Conservation (phyloP, 2,329 filamentous ascomycete genomes). For the Trichoderma atrobrunneum region DNA sequence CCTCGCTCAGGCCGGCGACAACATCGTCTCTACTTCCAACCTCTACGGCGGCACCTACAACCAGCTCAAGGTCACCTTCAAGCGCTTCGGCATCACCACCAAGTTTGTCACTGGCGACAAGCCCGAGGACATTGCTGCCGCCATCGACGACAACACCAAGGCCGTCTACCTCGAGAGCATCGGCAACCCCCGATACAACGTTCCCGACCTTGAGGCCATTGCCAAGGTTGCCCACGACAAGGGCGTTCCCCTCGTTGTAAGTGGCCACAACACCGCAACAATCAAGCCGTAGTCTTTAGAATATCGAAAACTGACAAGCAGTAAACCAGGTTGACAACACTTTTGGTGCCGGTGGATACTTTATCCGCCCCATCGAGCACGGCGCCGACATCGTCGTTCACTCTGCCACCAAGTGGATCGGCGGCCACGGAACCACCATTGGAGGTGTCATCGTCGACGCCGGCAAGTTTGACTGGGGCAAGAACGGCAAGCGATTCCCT, state of each 20-base stretch:
- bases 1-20: slow-evolving; percentile 84
- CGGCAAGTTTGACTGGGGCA: slow-evolving; percentile 93
- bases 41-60: slow-evolving; percentile 96
- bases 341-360: slow-evolving; percentile 90
- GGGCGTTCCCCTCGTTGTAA: slow-evolving; percentile 63
- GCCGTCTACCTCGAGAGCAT: slow-evolving; percentile 89
- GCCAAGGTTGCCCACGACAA: slow-evolving; percentile 70
- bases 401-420: slow-evolving; percentile 96
- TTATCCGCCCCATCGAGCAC: slow-evolving; percentile 79
- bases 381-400: slow-evolving; percentile 93
- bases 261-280: slow-evolving; percentile 24
- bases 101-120: slow-evolving; percentile 85
- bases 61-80: slow-evolving; percentile 88
- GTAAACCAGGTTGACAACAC: slow-evolving; percentile 76
- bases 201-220: slow-evolving; percentile 87
- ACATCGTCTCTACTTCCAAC: slow-evolving; percentile 87
- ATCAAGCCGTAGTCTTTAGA: not conserved
- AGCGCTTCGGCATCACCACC: slow-evolving; percentile 80
- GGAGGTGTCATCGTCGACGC: slow-evolving; percentile 82
- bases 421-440: slow-evolving; percentile 90
- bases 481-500: slow-evolving; percentile 79
- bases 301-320: not conserved
- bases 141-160: slow-evolving; percentile 92
- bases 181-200: slow-evolving; percentile 89
- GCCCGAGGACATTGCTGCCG: slow-evolving; percentile 71